Base-by-base conservation (phyloP, 306 rosid species). In the Trichosanthes truncata region DNA sequence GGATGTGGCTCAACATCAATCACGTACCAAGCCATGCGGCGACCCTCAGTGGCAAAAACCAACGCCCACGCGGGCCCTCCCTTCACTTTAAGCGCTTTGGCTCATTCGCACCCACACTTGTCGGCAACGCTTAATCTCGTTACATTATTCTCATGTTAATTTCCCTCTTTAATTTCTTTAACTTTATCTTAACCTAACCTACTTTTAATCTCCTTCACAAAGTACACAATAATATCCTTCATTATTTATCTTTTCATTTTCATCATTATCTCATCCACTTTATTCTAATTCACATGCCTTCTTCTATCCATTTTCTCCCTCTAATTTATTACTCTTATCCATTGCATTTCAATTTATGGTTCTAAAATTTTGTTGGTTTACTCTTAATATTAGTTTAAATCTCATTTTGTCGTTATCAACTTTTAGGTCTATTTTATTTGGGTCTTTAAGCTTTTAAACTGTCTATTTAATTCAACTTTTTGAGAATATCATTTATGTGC, bases 31-130 rank as follows among this genome's bases (percentile, higher is more conserved):
- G n/a, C 60, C 82, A 85, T 83, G 86, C 89, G 81, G 86, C 84
- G 88, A 88, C 85, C 94, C 88, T 85, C 68, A 31, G 78, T 84
- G 77, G 87, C 84, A 79, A 56, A 29, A 0, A 1, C 43, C 53
- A 75, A 62, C 79, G 69, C 21, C 78, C 60, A 2, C 11, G 29
- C 63, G 75, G 63, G 82, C 45, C 57, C 81, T 21, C 43, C 73
- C 76, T 49, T 15, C 20, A 49, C 55, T 15, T 49, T 49, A 0
- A 49, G 3, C 49, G 3, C 49, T 45, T 45, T 45, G 45, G 9
- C 49, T 45, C 49, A 9, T 10, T 45, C 49, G 0, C 12, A 45
- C 3, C 13, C 49, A 8, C 49, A 7, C 65, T 14, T 14, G 81
- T 78, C 46, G 61, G 31, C 73, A 36, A 45, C 49, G 9, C 14